Base-by-base conservation (phyloP, 441 rosid species). In the Pelargonium citronellum region DNA sequence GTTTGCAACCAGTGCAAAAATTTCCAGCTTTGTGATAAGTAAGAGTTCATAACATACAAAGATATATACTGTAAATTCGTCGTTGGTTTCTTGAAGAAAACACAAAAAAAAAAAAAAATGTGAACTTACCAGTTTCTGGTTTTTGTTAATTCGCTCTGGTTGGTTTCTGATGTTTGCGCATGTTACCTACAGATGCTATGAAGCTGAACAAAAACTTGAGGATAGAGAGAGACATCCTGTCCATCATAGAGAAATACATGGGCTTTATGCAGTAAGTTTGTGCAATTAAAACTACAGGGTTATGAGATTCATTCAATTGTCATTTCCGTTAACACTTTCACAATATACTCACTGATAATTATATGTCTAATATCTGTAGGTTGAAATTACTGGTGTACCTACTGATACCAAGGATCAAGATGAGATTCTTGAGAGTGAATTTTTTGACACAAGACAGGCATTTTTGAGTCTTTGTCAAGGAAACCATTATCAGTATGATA, bases 381-480 rank as follows among this genome's bases (percentile, higher is more conserved):
- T 83, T 79, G 89, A 87, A 80, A 89, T 95, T 71, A 78, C 74
- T 24, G 92, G 84, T 76, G 87, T 95, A 20, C 87, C 94, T 70
- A 69, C 78, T 66, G 98, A 95, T 71, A 92, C 99, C 20, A 91
- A 84, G 82, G 99, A 95, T 80, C 86, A 77, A 80, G 99, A 95
- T 80, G 99, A 92, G 78, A 92, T 92, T 78, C 96, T 92, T 2
- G 98, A 92, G 86, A 92, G 98, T 71, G 99, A 95, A 83, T 95
- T 95, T 79, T 95, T 95, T 69, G 99, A 95, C 77, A 95, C 98
- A 39, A 92, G 99, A 74, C 99, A 95, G 71, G 98, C 99, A 61
- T 95, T 95, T 80, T 77, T 95, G 80, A 95, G 98, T 90, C 95
- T 95, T 64, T 95, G 99, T 80, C 99, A 95, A 84, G 99, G 98